phyloP scores from a whole-genome alignment of 805 yeast genomes.

The Naumovozyma dairenensis region DNA sequence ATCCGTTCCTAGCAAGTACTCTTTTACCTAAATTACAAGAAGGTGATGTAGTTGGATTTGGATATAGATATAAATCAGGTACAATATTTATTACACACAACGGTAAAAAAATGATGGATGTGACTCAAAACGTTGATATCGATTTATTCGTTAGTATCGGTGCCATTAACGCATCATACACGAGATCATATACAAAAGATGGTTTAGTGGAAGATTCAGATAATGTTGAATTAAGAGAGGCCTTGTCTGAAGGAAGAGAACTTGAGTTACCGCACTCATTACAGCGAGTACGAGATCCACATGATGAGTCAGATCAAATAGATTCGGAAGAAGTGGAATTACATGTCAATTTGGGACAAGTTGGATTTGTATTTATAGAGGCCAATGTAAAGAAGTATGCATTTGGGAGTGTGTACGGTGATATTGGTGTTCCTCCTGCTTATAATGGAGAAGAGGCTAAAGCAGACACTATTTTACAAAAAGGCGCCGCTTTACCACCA shows the following conservation, averaged over 20 bases:
- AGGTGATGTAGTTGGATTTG: constrained; percentile 92
- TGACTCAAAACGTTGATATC: constrained; percentile 58
- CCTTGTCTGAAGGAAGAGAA: constrained; percentile 17
- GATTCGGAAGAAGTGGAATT: constrained; percentile 30
- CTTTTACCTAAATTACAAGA: constrained; percentile 42
- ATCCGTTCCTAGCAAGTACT: constrained; percentile 41
- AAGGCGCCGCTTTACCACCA: constrained; percentile 68
- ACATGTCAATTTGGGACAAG: constrained; percentile 66
- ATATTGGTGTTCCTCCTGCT: constrained; percentile 38
- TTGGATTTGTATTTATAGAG: constrained; percentile 72
- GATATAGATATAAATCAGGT: constrained; percentile 72
- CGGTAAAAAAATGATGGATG: constrained; percentile 77
- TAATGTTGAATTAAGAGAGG: constrained; percentile 22
- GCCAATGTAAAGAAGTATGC: constrained; percentile 84
- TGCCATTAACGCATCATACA: constrained; percentile 30
- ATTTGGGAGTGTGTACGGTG: constrained; percentile 40
- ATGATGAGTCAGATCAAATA: constrained; percentile 9
- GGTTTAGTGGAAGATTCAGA: constrained; percentile 30
- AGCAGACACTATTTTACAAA: constrained; percentile 50
- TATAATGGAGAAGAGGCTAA: constrained; percentile 33
- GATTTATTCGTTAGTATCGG: constrained; percentile 34
- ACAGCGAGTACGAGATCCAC: constrained; percentile 17
- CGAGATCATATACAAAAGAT: constrained; percentile 29
- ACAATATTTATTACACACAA: constrained; percentile 87
- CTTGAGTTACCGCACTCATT: constrained; percentile 18